Conservation (phyloP, 306 rosid genomes). For the Vigna hirtella region DNA sequence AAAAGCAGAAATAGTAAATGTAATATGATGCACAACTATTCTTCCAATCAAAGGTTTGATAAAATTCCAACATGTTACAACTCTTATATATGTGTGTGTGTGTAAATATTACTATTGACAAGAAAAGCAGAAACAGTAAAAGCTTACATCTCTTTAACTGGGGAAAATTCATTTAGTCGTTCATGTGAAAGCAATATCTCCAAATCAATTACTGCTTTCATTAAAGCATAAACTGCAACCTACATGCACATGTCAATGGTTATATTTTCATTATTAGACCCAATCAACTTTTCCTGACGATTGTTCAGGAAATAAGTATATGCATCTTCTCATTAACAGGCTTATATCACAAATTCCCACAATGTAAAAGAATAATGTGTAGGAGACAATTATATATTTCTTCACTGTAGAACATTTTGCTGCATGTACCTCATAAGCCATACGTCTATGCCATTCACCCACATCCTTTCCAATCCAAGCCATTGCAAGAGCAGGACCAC, state of each 20-base stretch:
- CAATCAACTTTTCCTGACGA: slow-evolving; percentile 30
- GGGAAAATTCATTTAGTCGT: slow-evolving; percentile 54
- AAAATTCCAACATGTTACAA: slow-evolving; percentile 22
- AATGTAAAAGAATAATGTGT: neutral
- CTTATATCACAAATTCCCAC: neutral
- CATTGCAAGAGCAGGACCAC: slow-evolving; percentile 68
- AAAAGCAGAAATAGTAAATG: slow-evolving; percentile 31
- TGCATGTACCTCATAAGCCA: slow-evolving; percentile 62
- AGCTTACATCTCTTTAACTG: slow-evolving; percentile 71
- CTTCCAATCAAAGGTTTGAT: slow-evolving; percentile 10
- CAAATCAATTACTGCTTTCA: slow-evolving; percentile 70
- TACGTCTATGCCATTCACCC: slow-evolving; percentile 62
- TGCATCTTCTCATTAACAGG: neutral
- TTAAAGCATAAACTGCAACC: slow-evolving; percentile 71
- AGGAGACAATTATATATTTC: neutral
- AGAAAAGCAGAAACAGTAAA: slow-evolving; percentile 11
- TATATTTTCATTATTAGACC: slow-evolving; percentile 20
- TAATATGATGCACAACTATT: slow-evolving; percentile 10
- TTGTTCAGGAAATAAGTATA: slow-evolving; percentile 14
- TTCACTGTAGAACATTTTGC: too few species aligned
- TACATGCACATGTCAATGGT: slow-evolving; percentile 41
- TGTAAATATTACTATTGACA: neutral
- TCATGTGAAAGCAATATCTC: slow-evolving; percentile 73
- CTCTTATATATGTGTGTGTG: neutral
- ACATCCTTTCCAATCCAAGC: slow-evolving; percentile 85